Conservation (phyloP, 768 basidiomycete species). For the Russula lepida region DNA sequence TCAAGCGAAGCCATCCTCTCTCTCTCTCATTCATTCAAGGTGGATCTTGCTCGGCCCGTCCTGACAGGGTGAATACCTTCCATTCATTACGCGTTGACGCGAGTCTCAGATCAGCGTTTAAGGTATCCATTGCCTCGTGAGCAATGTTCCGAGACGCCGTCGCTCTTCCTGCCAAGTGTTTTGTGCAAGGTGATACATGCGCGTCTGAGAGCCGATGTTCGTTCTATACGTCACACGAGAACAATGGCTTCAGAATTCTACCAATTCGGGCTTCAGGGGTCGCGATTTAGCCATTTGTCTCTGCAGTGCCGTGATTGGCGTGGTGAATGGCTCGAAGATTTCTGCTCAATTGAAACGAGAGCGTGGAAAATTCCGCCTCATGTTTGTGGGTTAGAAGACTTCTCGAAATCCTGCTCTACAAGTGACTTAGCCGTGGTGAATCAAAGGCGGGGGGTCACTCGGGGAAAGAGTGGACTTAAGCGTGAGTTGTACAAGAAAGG, state of each 20-base stretch:
- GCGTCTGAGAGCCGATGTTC: neutral
- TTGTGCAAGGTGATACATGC: neutral
- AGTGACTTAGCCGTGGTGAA: neutral
- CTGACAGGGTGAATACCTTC: neutral
- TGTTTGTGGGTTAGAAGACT: neutral
- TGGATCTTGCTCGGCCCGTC: slow-evolving; percentile 17
- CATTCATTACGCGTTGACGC: neutral
- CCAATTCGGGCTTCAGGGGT: neutral
- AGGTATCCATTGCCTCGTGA: slow-evolving; percentile 14
- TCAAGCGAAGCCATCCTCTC: slow-evolving; percentile 10
- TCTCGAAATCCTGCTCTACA: neutral
- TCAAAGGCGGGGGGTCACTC: neutral
- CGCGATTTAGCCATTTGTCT: neutral
- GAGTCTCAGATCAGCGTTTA: slow-evolving; percentile 19
- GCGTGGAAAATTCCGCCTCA: neutral
- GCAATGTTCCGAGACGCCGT: slow-evolving; percentile 14
- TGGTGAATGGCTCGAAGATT: neutral
- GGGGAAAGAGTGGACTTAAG: slow-evolving; percentile 12
- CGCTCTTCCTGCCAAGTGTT: slow-evolving; percentile 3
- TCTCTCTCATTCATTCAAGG: neutral
- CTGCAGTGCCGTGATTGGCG: neutral
- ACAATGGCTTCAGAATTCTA: neutral
- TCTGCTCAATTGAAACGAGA: neutral
- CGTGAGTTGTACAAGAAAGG: slow-evolving; percentile 10
- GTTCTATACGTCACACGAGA: slow-evolving; percentile 7